phyloP scores from a whole-genome alignment of 2,329 filamentous ascomycete species.

The Boeremia exigua region DNA sequence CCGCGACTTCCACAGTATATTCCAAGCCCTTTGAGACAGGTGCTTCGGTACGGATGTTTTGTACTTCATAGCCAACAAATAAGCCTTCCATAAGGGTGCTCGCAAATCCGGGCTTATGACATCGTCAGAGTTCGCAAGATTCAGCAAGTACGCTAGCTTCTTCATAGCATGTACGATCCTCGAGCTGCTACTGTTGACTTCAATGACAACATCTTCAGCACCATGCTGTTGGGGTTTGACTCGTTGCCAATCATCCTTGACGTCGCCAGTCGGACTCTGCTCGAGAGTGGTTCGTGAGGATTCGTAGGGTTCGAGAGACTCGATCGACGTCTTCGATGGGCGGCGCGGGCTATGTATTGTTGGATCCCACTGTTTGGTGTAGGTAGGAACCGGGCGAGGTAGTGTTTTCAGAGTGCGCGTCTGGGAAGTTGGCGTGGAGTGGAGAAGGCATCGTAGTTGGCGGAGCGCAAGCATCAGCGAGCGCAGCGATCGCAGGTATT shows the following conservation, averaged over 20 bases:
- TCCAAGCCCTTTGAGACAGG: conserved; percentile 41
- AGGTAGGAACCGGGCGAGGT: conserved; percentile 30
- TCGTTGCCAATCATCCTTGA: no score
- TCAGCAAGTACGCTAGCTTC: conserved; percentile 25
- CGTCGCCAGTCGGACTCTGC: conserved; percentile 1
- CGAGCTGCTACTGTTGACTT: neutral
- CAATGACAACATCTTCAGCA: neutral
- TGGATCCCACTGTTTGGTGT: conserved; percentile 37
- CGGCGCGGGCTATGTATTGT: conserved; percentile 19
- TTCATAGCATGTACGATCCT: neutral
- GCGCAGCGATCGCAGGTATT: neutral
- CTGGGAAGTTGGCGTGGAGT: conserved; percentile 23
- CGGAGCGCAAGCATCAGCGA: conserved; percentile 35
- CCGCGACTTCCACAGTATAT: conserved; percentile 42
- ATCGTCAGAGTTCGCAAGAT: conserved; percentile 13
- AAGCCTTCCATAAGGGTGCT: conserved; percentile 40
- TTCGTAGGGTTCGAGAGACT: neutral
- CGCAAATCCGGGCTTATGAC: conserved; percentile 4
- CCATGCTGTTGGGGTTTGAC: neutral
- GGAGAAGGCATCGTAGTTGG: conserved; percentile 29
- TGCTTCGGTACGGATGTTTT: conserved; percentile 22
- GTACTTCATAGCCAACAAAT: conserved; percentile 28
- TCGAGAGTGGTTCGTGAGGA: neutral
- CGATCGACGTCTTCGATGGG: neutral
- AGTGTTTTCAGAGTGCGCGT: conserved; percentile 32